phyloP scores from a whole-genome alignment of 1,284 basidiomycete genomes.

The Apiotrichum domesticum region DNA sequence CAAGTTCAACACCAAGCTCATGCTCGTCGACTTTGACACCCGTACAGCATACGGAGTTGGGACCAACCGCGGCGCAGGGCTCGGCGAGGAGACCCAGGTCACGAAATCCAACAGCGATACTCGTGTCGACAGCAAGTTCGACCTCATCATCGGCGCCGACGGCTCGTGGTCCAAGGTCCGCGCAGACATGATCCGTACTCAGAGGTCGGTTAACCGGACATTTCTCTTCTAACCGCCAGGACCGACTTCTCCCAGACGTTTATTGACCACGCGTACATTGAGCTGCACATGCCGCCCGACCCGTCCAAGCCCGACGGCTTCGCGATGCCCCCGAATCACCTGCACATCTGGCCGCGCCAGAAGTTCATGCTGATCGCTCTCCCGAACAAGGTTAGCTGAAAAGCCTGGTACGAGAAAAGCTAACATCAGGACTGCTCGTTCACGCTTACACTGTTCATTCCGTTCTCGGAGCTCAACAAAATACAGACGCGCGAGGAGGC shows the following conservation, averaged over 20 bases:
- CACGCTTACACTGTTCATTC: slow-evolving; percentile 79
- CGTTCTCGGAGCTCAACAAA: slow-evolving; percentile 67
- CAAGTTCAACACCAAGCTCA: slow-evolving; percentile 76
- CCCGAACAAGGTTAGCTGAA: slow-evolving; percentile 72
- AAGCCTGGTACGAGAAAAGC: background rate
- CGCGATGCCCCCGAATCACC: slow-evolving; percentile 84
- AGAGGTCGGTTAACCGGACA: slow-evolving; percentile 57
- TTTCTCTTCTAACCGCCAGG: slow-evolving; percentile 48
- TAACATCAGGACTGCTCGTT: slow-evolving; percentile 48
- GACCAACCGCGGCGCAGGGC: slow-evolving; percentile 1
- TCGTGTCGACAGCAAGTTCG: slow-evolving; percentile 54
- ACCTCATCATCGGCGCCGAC: slow-evolving; percentile 82
- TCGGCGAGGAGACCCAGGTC: slow-evolving; percentile 13
- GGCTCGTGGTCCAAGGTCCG: slow-evolving; percentile 80
- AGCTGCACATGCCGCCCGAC: slow-evolving; percentile 88
- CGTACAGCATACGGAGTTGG: slow-evolving; percentile 31
- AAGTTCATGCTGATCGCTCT: slow-evolving; percentile 98
- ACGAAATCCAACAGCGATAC: slow-evolving; percentile 4
- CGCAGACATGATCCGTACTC: slow-evolving; percentile 80
- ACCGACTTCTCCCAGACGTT: slow-evolving; percentile 93
- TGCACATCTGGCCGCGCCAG: slow-evolving; percentile 98
- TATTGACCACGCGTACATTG: slow-evolving; percentile 91
- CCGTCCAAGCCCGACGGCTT: slow-evolving; percentile 58
- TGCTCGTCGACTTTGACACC: slow-evolving; percentile 65
- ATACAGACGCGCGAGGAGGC: slow-evolving; percentile 59